Percentiles rank a stretch among this genome's conserved stretches.
Conservation (phyloP, 139 green algal genomes). For the Chlamydomonas applanata region DNA sequence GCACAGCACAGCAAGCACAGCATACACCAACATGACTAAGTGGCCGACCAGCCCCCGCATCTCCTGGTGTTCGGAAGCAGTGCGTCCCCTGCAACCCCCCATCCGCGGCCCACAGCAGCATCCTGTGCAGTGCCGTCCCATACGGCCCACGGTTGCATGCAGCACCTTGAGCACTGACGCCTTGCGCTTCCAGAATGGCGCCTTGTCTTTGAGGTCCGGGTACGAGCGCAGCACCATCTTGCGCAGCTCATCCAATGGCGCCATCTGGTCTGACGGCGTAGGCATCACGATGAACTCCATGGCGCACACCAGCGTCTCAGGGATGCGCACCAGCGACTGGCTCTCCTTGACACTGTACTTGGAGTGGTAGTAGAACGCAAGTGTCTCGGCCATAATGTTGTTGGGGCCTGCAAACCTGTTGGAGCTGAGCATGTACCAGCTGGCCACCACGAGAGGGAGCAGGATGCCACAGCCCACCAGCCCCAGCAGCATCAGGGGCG, state of each 20-base stretch:
- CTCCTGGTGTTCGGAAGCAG: too few relatives aligned
- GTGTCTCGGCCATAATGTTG: constrained; percentile 74
- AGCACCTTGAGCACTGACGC: constrained; percentile 65
- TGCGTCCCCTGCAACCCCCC: too few relatives aligned
- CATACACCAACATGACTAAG: too few relatives aligned
- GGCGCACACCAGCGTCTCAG: constrained; percentile 82
- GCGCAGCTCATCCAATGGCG: constrained; percentile 64
- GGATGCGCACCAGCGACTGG: constrained; percentile 74
- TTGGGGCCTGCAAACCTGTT: constrained; percentile 72
- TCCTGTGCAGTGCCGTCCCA: too few relatives aligned
- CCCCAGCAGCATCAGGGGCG: constrained; percentile 73
- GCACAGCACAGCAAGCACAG: background rate
- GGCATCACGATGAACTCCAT: constrained; percentile 79
- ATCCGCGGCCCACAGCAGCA: too few relatives aligned
- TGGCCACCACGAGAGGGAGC: constrained; percentile 67
- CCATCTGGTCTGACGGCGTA: constrained; percentile 40
- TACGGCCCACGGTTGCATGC: too few relatives aligned
- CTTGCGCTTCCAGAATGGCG: constrained; percentile 74
- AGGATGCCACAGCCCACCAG: constrained; percentile 81
- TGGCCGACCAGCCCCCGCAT: too few relatives aligned
- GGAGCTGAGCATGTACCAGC: constrained; percentile 72
- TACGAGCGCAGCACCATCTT: constrained; percentile 53
- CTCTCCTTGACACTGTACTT: constrained; percentile 79
- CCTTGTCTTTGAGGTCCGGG: constrained; percentile 78
- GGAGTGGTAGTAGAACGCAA: constrained; percentile 59